These are phyloP conservation scores for Holtermanniella nyarrowii DNA, from an alignment of 768 basidiomycete species.

Conservation along the genomic window DNA sequence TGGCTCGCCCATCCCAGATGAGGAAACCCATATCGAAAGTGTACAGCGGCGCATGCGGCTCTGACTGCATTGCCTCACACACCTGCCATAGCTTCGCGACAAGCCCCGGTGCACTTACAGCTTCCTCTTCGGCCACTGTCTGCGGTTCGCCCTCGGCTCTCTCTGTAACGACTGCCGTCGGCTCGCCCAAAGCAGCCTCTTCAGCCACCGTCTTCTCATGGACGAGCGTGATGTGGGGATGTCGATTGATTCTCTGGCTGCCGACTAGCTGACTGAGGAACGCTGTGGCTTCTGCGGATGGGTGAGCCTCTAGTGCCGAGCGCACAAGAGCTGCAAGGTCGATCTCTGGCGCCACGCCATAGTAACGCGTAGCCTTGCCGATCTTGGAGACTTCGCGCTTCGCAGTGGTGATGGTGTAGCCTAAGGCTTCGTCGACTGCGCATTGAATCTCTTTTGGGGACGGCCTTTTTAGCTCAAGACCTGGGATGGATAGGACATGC, in stretches of 20 bases:
- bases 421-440: constrained; percentile 45
- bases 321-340: constrained; percentile 51
- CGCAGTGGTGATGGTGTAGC: constrained; percentile 42
- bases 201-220: constrained; percentile 50
- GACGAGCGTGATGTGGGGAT: constrained; percentile 79
- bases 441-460: constrained; percentile 50
- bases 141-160: constrained; percentile 1
- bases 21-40: constrained; percentile 51
- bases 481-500: constrained; percentile 47
- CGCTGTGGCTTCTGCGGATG: constrained; percentile 19
- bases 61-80: constrained; percentile 46
- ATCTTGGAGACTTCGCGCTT: constrained; percentile 34
- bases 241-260: constrained; percentile 47
- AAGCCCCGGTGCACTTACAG: constrained; percentile 3
- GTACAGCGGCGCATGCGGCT: constrained; percentile 49
- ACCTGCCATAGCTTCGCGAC: constrained; percentile 47
- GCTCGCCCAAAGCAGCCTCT: constrained; percentile 19
- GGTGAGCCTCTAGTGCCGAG: constrained; percentile 37
- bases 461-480: constrained; percentile 52
- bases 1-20: constrained; percentile 66
- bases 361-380: constrained; percentile 48
- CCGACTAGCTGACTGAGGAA: constrained; percentile 50
- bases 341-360: constrained; percentile 63
- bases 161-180: neutral
- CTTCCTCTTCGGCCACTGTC: constrained; percentile 1